A percentile compares a stretch with the other conserved stretches of the same genome.
phyloP scores from a whole-genome alignment of 257 asterid genomes.

The Solanum lignicaule region DNA sequence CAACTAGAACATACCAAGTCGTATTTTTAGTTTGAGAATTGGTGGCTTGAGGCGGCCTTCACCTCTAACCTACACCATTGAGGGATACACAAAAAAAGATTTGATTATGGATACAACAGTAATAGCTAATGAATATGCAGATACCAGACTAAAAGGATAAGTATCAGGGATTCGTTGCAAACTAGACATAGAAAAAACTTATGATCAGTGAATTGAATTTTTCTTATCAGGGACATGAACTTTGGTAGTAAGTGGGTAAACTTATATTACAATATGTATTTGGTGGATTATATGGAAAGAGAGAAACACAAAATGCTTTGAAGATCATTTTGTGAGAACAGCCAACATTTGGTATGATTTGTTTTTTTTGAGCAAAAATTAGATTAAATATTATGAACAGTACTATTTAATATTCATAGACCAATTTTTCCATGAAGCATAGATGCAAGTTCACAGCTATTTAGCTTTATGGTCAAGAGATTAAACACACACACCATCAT shows the following conservation, averaged over 20 bases:
- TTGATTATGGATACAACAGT: rapidly evolving
- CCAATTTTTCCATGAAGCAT: background rate
- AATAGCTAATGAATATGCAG: background rate
- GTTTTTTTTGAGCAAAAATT: background rate
- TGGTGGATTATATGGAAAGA: too few relatives aligned
- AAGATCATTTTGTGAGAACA: background rate
- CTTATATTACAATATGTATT: too few relatives aligned
- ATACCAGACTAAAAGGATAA: background rate
- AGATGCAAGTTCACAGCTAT: background rate
- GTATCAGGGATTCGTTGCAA: background rate
- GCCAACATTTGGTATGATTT: background rate
- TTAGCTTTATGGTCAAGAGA: background rate
- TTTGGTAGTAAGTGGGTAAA: too few relatives aligned
- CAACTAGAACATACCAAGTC: too few relatives aligned
- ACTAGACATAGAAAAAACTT: background rate
- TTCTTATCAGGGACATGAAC: background rate
- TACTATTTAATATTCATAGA: background rate
- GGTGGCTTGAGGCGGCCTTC: too few relatives aligned
- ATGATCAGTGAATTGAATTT: too few relatives aligned
- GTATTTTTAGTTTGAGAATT: too few relatives aligned
- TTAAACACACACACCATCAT: background rate
- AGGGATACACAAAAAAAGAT: too few relatives aligned
- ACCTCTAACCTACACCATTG: too few relatives aligned
- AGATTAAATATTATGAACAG: background rate
- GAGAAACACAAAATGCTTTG: too few relatives aligned